Conservation (phyloP, 305 asterid genomes). For the Rubia occidens region DNA sequence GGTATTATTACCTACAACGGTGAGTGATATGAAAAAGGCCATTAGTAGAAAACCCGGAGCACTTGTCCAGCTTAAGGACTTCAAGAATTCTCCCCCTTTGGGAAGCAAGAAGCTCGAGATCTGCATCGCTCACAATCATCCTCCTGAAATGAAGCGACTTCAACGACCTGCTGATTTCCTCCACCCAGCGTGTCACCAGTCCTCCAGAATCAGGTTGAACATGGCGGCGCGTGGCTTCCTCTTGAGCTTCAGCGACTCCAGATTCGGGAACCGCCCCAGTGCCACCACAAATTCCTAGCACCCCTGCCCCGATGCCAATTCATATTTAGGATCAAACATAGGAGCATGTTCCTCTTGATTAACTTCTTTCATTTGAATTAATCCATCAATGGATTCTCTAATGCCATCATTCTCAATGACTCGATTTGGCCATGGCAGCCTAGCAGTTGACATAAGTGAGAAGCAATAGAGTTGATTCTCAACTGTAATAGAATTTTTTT, state of each 20-base stretch:
- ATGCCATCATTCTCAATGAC: too few relatives aligned
- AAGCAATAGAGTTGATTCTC: too few relatives aligned
- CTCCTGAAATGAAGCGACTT: slow-evolving; percentile 70
- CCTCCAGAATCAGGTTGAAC: slow-evolving; percentile 84
- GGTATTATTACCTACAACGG: slow-evolving; percentile 43
- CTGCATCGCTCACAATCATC: slow-evolving; percentile 85
- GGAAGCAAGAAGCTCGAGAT: slow-evolving; percentile 56
- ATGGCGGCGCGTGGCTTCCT: slow-evolving; percentile 99
- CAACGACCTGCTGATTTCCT: slow-evolving; percentile 41
- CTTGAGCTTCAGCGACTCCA: slow-evolving; percentile 79
- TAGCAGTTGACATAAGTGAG: too few relatives aligned
- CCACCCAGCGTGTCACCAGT: slow-evolving; percentile 85
- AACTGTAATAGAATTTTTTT: too few relatives aligned
- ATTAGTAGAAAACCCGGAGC: slow-evolving; percentile 65
- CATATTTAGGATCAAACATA: too few relatives aligned
- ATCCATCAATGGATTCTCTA: too few relatives aligned
- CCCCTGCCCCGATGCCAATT: too few relatives aligned
- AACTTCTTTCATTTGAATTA: too few relatives aligned
- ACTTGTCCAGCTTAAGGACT: slow-evolving; percentile 70
- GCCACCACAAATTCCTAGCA: too few relatives aligned
- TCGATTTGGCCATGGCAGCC: too few relatives aligned
- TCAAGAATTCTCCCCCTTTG: slow-evolving; percentile 38
- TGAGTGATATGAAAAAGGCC: slow-evolving; percentile 54
- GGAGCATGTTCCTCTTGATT: too few relatives aligned
- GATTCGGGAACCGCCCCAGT: slow-evolving; percentile 43